Evolutionary conservation across 225 moss, liverwort and hornwort species (phyloP).

Genomic region (Marchantia paleacea): DNA sequence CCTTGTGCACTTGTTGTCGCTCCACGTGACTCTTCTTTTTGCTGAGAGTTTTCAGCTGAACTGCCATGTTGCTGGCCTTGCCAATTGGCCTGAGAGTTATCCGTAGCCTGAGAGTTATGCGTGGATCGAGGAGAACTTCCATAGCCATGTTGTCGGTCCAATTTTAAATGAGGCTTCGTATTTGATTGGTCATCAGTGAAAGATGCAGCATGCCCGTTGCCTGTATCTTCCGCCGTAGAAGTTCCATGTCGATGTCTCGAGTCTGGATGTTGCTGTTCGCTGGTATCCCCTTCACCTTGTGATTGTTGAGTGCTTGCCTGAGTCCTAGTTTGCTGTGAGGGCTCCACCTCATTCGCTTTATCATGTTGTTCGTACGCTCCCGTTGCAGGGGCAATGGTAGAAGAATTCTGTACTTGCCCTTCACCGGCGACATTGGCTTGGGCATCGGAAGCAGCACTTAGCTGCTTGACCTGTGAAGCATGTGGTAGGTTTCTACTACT

Average conservation of each 20-base stretch:
- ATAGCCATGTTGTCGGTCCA: conserved; percentile 2
- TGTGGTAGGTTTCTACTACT: conserved; percentile 36
- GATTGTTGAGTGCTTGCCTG: conserved; percentile 35
- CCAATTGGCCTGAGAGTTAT: conserved; percentile 12
- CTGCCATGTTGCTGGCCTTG: conserved; percentile 34
- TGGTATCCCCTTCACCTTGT: conserved; percentile 24
- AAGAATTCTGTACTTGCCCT: conserved; percentile 27
- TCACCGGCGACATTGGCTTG: conserved; percentile 7
- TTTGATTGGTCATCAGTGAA: conserved; percentile 5
- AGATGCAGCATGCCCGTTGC: conserved; percentile 27
- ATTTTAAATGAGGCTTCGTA: neutral
- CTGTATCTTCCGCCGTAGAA: conserved; percentile 37
- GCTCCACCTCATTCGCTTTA: conserved; percentile 41
- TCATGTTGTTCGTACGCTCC: conserved; percentile 30
- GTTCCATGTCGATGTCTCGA: conserved; percentile 47
- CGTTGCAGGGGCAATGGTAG: conserved; percentile 13
- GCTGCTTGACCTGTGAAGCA: conserved; percentile 33
- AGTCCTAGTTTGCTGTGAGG: conserved; percentile 27
- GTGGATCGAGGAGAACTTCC: conserved; percentile 8
- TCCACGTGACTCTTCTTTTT: conserved; percentile 37
- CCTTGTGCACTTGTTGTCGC: conserved; percentile 40
- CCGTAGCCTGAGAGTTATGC: conserved; percentile 7
- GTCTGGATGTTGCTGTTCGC: conserved; percentile 50
- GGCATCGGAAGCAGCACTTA: conserved; percentile 8
- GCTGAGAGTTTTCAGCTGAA: conserved; percentile 23